Base-by-base conservation (phyloP, 257 asterid species). In the Ocimum tenuiflorum region DNA sequence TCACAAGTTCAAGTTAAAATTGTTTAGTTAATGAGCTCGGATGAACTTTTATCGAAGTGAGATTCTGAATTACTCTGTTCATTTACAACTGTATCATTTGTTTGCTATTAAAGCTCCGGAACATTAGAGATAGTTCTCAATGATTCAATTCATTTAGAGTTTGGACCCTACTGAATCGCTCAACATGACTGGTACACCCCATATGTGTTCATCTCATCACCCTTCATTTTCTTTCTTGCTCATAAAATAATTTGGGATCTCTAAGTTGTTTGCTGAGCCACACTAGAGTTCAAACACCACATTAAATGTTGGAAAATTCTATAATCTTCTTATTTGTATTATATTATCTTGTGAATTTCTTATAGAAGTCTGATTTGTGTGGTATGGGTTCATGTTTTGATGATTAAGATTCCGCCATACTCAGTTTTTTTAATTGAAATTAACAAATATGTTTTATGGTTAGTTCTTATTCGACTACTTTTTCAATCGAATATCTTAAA, bases 111-210 rank as follows among this genome's bases (percentile, higher is more conserved):
- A 1, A 51, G 36, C 51, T 71, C 66, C 60, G 49, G 70, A 79
- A 75, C 66, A 60, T 60, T 69, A 38, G 47, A 59, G 76, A 61
- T 47, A 39, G 11, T 35, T 54, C 50, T 24, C 48, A 29, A 47
- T 39, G 33, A 11, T 36, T 45, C 43, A 31, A 39, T 24, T 41
- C 23, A 64, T 43, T 19, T 65, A 36, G 70, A 45, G 46, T 8
- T 61, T 68, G 18, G 70, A 22, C 72, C 61, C 62, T 60, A 60
- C 74, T 60, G 11, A 61, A 54, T 65, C 70, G 46, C 69, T 65
- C 60, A 7, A 43, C 23, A 20, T 7, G 20, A 53, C 61, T 73
- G 48, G 60, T 20, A 38, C 70, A 52, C 15, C 49, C 68, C 80
- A 59, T 73, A 75, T 35, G 76, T 75, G 72, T 35, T 35, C 62